phyloP scores from a whole-genome alignment of 352 stramenopile species.

The Pythium dissimile region DNA sequence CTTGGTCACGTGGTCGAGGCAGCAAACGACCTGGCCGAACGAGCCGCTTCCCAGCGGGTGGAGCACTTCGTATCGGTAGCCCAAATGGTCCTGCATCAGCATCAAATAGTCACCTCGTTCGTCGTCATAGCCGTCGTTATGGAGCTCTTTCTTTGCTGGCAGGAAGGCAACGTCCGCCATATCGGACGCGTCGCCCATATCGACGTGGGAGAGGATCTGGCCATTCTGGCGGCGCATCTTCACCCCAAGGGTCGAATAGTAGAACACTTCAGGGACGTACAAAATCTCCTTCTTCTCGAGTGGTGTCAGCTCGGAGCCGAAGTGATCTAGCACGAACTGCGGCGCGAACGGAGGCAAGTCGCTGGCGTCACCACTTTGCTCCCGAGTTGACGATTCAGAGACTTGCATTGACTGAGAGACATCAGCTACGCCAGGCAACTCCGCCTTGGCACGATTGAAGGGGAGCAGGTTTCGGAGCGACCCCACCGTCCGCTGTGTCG shows the following conservation, averaged over 20 bases:
- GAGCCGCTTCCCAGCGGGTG: slow-evolving; percentile 95
- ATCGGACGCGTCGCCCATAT: background rate
- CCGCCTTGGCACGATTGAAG: slow-evolving; percentile 12
- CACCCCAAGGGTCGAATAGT: slow-evolving; percentile 17
- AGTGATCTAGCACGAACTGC: slow-evolving; percentile 4
- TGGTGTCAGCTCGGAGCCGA: slow-evolving; percentile 33
- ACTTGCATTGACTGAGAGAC: background rate
- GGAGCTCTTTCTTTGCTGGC: slow-evolving; percentile 28
- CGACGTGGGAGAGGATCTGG: background rate
- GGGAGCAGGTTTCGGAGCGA: slow-evolving; percentile 8
- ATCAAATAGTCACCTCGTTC: slow-evolving; percentile 97
- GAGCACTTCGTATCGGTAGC: slow-evolving; percentile 93
- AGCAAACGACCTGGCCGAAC: slow-evolving; percentile 98
- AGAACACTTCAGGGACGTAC: slow-evolving; percentile 46
- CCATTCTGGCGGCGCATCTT: slow-evolving; percentile 13
- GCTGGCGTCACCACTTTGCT: background rate
- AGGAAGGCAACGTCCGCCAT: background rate
- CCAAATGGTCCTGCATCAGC: slow-evolving; percentile 90
- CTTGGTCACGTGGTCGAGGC: slow-evolving; percentile 80
- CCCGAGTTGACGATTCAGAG: background rate
- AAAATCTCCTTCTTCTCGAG: slow-evolving; percentile 54
- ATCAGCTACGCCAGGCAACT: background rate
- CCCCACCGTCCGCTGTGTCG: background rate
- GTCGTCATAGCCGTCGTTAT: slow-evolving; percentile 95
- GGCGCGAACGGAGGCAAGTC: background rate